phyloP scores from a whole-genome alignment of 805 yeast genomes.

The Wickerhamomyces xylosicus region DNA sequence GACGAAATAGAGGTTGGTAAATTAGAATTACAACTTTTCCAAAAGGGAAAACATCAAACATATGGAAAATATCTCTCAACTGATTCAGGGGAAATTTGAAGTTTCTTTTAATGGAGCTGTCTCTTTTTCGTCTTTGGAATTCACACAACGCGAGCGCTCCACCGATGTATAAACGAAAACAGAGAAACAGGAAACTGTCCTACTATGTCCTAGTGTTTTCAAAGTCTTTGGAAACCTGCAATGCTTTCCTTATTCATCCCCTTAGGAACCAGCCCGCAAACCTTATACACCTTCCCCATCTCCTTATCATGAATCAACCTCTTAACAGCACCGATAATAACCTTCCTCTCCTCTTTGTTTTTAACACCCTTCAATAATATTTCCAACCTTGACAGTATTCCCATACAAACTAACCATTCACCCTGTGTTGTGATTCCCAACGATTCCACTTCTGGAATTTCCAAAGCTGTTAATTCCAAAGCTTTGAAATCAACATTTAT shows the following conservation, averaged over 20 bases:
- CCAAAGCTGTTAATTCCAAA: slow-evolving; percentile 24
- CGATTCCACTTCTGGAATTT: slow-evolving; percentile 13
- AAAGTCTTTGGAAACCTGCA: no score
- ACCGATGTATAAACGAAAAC: no score
- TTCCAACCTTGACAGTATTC: slow-evolving; percentile 61
- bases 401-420: slow-evolving; percentile 67
- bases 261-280: slow-evolving; percentile 48
- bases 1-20: no score
- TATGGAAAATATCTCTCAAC: no score
- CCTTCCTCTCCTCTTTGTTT: slow-evolving; percentile 33
- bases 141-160: no score
- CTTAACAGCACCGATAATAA: slow-evolving; percentile 44
- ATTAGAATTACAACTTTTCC: no score
- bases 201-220: no score
- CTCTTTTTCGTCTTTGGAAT: no score
- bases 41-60: no score
- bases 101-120: no score
- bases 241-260: slow-evolving; percentile 11
- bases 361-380: slow-evolving; percentile 37
- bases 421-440: slow-evolving; percentile 68
- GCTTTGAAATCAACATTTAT: slow-evolving; percentile 77
- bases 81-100: no score
- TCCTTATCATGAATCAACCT: slow-evolving; percentile 54
- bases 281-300: slow-evolving; percentile 76
- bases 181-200: no score